Evolutionary conservation across 805 yeast genomes (phyloP).

Genomic region (Candida morakotiae): DNA sequence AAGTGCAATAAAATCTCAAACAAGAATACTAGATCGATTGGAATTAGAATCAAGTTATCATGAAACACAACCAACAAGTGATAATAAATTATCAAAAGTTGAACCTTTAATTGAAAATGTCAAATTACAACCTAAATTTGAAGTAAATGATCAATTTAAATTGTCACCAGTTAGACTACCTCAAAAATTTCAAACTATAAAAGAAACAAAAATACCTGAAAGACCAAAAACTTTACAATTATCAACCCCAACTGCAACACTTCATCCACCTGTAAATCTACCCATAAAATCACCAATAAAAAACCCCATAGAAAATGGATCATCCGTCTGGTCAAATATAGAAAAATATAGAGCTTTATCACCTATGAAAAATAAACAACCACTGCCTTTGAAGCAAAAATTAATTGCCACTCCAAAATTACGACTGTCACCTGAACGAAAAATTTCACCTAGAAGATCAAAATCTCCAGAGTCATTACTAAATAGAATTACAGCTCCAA

Average conservation of each 20-base stretch:
- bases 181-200: constrained; percentile 1
- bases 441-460: neutral
- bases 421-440: neutral
- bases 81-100: neutral
- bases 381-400: neutral
- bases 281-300: neutral
- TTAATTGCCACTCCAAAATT: neutral
- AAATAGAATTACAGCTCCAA: neutral
- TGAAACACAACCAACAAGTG: neutral
- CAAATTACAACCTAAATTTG: neutral
- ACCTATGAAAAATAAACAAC: constrained; percentile 4
- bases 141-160: constrained; percentile 6
- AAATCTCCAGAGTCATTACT: neutral
- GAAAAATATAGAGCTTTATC: constrained; percentile 6
- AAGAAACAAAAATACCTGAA: neutral
- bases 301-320: neutral
- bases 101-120: neutral
- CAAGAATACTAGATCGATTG: constrained; percentile 3
- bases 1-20: constrained; percentile 5
- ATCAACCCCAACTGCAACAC: neutral
- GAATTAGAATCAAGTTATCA: constrained; percentile 4
- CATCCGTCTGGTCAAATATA: constrained; percentile 3
- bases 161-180: constrained; percentile 11
- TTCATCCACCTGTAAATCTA: neutral
- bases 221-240: neutral